A percentile compares a stretch with the other conserved stretches of the same genome.
Conservation (phyloP, 139 green algal species). For the Chloropicon primus region DNA sequence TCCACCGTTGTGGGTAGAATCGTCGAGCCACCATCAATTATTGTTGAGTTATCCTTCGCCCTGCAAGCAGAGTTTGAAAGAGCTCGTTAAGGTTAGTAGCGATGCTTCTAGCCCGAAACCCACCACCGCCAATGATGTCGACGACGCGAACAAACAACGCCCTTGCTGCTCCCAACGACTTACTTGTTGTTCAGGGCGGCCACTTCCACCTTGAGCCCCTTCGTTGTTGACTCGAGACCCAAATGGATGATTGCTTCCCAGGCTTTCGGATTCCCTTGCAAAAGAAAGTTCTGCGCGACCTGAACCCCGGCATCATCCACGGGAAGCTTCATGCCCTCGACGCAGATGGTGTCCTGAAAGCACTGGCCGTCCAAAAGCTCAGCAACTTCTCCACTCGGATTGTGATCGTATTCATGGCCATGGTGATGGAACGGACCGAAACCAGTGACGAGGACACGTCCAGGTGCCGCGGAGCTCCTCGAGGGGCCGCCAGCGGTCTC, state of each 20-base stretch:
- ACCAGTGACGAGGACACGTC: not conserved
- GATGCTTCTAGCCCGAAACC: too few relatives aligned
- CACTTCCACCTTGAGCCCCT: not conserved
- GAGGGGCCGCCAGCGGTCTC: too few relatives aligned
- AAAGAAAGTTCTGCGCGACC: not conserved
- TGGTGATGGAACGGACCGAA: not conserved
- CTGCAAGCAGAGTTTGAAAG: not conserved
- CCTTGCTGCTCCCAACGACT: too few relatives aligned
- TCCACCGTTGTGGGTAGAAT: not conserved
- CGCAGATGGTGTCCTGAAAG: not conserved
- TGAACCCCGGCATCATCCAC: not conserved
- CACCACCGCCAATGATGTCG: too few relatives aligned
- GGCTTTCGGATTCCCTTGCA: not conserved
- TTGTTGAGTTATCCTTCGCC: not conserved
- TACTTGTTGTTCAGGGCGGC: not conserved
- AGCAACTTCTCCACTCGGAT: not conserved
- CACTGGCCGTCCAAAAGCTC: not conserved
- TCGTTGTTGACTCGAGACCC: not conserved
- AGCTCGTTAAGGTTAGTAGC: not conserved
- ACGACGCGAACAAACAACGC: too few relatives aligned
- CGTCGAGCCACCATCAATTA: not conserved
- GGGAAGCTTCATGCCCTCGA: not conserved
- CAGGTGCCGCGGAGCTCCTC: too few relatives aligned
- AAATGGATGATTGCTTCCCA: not conserved
- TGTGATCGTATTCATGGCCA: not conserved